These are phyloP conservation scores for Hymenoscyphus occultus DNA, from an alignment of 2,329 filamentous ascomycete genomes.

Conservation along the genomic window DNA sequence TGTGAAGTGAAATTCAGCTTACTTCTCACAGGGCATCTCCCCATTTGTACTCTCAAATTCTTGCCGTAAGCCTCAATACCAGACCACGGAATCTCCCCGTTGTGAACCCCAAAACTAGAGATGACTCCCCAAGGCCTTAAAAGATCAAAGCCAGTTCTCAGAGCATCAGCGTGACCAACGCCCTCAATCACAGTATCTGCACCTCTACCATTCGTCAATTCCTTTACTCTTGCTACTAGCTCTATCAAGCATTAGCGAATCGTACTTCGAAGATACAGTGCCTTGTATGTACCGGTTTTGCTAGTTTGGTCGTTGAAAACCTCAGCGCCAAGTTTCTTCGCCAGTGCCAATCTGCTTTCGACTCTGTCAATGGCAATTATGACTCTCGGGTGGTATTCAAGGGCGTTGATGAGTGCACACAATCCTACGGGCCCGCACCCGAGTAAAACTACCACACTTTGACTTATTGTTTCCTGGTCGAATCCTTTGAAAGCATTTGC, in stretches of 20 bases:
- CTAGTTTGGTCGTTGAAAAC: conserved; percentile 75
- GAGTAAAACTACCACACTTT: conserved; percentile 73
- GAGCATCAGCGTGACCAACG: conserved; percentile 65
- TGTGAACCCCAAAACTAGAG: conserved; percentile 74
- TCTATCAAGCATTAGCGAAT: conserved; percentile 8
- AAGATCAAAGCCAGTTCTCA: conserved; percentile 69
- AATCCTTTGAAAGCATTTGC: conserved; percentile 68
- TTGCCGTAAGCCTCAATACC: conserved; percentile 66
- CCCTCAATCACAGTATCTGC: conserved; percentile 84
- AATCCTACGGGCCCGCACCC: conserved; percentile 85
- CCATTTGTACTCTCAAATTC: conserved; percentile 70
- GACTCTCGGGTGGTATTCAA: conserved; percentile 72
- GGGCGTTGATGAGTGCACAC: conserved; percentile 74
- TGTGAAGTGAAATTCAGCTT: conserved; percentile 60
- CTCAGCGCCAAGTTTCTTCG: conserved; percentile 72
- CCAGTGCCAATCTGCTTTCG: conserved; percentile 69
- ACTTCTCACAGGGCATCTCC: conserved; percentile 71
- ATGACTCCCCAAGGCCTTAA: conserved; percentile 71
- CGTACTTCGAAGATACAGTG: background rate
- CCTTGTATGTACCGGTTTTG: conserved; percentile 46
- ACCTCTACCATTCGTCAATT: conserved; percentile 74
- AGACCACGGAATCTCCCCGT: conserved; percentile 63
- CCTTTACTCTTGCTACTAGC: conserved; percentile 65
- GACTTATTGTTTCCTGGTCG: conserved; percentile 54
- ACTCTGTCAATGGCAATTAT: conserved; percentile 79